Conservation (phyloP, 2,329 filamentous ascomycete genomes). For the Neofusicoccum laricinum region DNA sequence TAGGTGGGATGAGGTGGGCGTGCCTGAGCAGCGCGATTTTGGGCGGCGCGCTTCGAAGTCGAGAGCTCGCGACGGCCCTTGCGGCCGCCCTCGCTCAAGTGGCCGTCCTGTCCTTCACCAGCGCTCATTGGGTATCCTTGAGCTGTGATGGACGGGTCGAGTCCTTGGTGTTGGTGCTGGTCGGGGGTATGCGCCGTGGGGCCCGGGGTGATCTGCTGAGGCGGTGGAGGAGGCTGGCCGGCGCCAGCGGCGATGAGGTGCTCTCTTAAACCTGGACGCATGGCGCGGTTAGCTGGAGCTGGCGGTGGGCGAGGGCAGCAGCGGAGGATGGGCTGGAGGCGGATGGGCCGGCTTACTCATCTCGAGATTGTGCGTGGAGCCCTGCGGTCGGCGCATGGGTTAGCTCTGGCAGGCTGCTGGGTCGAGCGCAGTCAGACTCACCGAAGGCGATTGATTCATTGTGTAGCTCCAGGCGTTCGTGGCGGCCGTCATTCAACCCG, state of each 20-base stretch:
- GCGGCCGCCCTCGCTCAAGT: conserved; percentile 47
- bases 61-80: conserved; percentile 90
- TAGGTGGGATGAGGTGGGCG: conserved; percentile 29
- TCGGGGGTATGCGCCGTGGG: conserved; percentile 33
- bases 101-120: conserved; percentile 45
- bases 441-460: conserved; percentile 17
- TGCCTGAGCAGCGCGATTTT: conserved; percentile 96
- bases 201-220: conserved; percentile 33
- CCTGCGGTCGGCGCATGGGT: conserved; percentile 1
- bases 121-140: conserved; percentile 47
- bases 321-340: conserved; percentile 9
- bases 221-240: conserved; percentile 35
- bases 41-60: conserved; percentile 91
- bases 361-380: conserved; percentile 15
- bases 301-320: background rate
- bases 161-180: conserved; percentile 52
- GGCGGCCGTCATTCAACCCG: conserved; percentile 17
- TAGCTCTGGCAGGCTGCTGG: background rate
- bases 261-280: conserved; percentile 56
- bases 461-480: conserved; percentile 13
- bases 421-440: conserved; percentile 11
- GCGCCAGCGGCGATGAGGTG: conserved; percentile 58
- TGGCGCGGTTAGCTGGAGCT: background rate
- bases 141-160: conserved; percentile 58
- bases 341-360: conserved; percentile 17